Base-by-base conservation (phyloP, 1,284 basidiomycete genomes). In the Trametes versicolor region DNA sequence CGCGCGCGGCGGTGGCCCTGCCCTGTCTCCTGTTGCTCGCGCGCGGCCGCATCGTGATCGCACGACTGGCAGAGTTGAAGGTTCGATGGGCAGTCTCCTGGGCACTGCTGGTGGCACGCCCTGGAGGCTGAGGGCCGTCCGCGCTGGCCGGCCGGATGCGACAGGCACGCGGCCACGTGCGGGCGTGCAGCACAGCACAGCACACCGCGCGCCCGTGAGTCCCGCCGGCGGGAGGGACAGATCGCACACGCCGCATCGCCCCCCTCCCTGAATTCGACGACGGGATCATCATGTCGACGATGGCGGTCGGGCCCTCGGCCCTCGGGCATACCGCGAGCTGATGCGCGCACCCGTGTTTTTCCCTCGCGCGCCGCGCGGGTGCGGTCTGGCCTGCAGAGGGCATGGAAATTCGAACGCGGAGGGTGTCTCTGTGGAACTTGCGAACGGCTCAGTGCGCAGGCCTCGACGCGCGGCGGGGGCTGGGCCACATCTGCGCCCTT, bases 151-250 rank as follows among this genome's bases (percentile, higher is more conserved):
- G n/a, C n/a, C n/a, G 39, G 15, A 41, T 17, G 39, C 32, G n/a
- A 36, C 56, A 23, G 45, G 21, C 45, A 37, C 45, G 21, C 21
- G 48, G 15, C 45, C 56, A 58, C 56, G 56, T 58, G 56, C 23
- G 56, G 43, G 23, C 3, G 25, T 17, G 12, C 47, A 49, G 43
- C 56, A 58, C 56, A 58, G 56, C 56, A 58, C 56, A 15, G 54
- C n/a, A 23, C 41, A 47, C 21, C 45, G 9, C 10, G 21, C 45
- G 45, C 45, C 45, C 41, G 32, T n/a, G n/a, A n/a, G n/a, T 39
- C 34, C 50, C 50, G 50, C 27, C 50, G 50, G 53, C 41, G 7
- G 43, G 19, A 45, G 25, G 21, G 23, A 19, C 12, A 39, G 37
- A 39, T 39, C 37, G 41, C 15, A 43, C 41, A n/a, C 52, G 23